Evolutionary conservation across 257 asterid genomes (phyloP).

Genomic region (Scutellaria baicalensis): DNA sequence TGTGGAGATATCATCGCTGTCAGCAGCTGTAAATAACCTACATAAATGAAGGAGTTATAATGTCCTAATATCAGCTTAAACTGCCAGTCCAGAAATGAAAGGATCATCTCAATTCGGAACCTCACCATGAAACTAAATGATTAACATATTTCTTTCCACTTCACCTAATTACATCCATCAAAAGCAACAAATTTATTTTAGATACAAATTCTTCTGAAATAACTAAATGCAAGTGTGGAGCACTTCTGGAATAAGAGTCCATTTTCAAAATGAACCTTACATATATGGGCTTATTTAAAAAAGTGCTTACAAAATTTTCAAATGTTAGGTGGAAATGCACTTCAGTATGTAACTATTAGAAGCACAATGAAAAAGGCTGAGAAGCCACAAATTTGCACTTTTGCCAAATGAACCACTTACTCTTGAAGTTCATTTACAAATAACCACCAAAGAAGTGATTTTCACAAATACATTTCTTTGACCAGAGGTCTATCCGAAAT

Average conservation of each 20-base stretch:
- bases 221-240: neutral
- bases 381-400: neutral
- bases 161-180: neutral
- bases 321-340: neutral
- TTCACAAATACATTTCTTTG: neutral
- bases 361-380: neutral
- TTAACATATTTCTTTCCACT: neutral
- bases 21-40: conserved; percentile 99
- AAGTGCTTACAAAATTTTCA: neutral
- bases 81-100: conserved; percentile 31
- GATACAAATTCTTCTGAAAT: neutral
- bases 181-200: neutral
- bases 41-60: conserved; percentile 55
- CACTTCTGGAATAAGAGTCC: neutral
- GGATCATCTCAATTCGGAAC: conserved; percentile 19
- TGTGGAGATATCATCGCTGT: conserved; percentile 91
- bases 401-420: neutral
- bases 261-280: neutral
- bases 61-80: conserved; percentile 48
- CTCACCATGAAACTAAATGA: conserved; percentile 19
- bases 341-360: neutral
- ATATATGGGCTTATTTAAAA: neutral
- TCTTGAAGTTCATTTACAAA: neutral
- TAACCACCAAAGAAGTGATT: neutral
- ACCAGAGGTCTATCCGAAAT: neutral